These are phyloP conservation scores for Capronia epimyces DNA, from an alignment of 2,329 filamentous ascomycete genomes.

Conservation along the genomic window DNA sequence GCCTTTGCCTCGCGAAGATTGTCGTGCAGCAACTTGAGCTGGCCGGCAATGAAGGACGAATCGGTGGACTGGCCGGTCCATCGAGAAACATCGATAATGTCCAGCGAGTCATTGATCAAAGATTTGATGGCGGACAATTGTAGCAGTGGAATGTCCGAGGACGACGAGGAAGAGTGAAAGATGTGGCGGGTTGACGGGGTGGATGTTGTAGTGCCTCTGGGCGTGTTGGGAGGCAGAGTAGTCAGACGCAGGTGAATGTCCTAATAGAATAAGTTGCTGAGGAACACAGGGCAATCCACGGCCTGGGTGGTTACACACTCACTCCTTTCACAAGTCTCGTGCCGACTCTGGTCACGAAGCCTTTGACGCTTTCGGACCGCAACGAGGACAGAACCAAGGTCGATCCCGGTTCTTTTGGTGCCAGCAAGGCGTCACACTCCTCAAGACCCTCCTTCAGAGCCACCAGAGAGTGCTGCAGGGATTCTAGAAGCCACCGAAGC, in stretches of 20 bases:
- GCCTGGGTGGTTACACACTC: conserved; percentile 35
- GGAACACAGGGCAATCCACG: neutral
- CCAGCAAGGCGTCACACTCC: conserved; percentile 81
- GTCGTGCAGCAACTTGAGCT: conserved; percentile 55
- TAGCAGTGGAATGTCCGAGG: conserved; percentile 57
- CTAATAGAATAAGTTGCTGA: conserved; percentile 37
- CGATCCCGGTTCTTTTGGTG: conserved; percentile 75
- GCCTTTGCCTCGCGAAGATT: conserved; percentile 56
- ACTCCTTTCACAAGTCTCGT: conserved; percentile 89
- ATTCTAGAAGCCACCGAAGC: conserved; percentile 58
- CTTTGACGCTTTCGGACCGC: conserved; percentile 84
- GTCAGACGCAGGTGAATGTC: conserved; percentile 71
- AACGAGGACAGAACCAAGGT: conserved; percentile 85
- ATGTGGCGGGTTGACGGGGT: conserved; percentile 49
- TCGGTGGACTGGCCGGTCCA: conserved; percentile 63
- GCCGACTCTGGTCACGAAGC: conserved; percentile 82
- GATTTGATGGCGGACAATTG: conserved; percentile 67
- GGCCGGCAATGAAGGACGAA: conserved; percentile 53
- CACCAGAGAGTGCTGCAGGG: conserved; percentile 56
- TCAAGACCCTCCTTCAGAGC: conserved; percentile 67
- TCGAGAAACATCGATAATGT: conserved; percentile 72
- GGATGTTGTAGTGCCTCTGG: conserved; percentile 29
- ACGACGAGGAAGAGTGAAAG: conserved; percentile 49
- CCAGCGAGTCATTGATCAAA: conserved; percentile 76
- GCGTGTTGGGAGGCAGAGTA: conserved; percentile 52